Evolutionary conservation across 768 basidiomycete species (phyloP).

Genomic region (Tricholoma terreum): DNA sequence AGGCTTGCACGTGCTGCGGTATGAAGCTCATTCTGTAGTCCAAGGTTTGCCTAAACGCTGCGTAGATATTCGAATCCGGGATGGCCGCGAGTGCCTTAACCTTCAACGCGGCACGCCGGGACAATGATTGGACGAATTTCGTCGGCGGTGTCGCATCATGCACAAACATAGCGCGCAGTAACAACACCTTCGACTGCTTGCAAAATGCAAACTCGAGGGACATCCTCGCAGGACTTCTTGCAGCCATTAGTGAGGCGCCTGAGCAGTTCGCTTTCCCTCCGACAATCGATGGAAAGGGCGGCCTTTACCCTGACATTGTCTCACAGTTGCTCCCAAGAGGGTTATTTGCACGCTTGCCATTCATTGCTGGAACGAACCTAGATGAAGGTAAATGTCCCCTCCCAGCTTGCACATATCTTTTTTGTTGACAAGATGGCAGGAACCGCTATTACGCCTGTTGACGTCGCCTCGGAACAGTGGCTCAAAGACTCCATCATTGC

Average conservation of each 20-base stretch:
- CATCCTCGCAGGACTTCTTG: constrained; percentile 25
- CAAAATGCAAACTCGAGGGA: constrained; percentile 25
- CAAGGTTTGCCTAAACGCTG: neutral
- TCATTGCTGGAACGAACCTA: constrained; percentile 42
- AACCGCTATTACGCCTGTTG: constrained; percentile 25
- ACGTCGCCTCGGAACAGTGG: constrained; percentile 21
- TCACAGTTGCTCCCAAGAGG: constrained; percentile 31
- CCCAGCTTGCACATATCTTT: neutral
- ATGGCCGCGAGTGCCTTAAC: constrained; percentile 29
- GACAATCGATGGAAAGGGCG: constrained; percentile 38
- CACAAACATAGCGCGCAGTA: constrained; percentile 21
- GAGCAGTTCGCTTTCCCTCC: constrained; percentile 35
- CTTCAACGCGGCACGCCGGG: constrained; percentile 25
- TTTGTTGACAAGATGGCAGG: constrained; percentile 19
- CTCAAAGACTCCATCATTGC: constrained; percentile 18
- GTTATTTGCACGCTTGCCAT: constrained; percentile 37
- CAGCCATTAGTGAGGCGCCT: constrained; percentile 16
- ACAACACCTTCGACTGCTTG: constrained; percentile 31
- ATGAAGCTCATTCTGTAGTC: constrained; percentile 5
- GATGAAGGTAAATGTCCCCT: constrained; percentile 38
- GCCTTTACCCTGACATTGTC: constrained; percentile 37
- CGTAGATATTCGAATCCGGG: constrained; percentile 46
- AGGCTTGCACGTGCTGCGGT: constrained; percentile 30
- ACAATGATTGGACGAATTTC: constrained; percentile 27
- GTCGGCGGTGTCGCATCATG: constrained; percentile 27